phyloP scores from a whole-genome alignment of 1,284 basidiomycete genomes.

The Inonotus hispidus region DNA sequence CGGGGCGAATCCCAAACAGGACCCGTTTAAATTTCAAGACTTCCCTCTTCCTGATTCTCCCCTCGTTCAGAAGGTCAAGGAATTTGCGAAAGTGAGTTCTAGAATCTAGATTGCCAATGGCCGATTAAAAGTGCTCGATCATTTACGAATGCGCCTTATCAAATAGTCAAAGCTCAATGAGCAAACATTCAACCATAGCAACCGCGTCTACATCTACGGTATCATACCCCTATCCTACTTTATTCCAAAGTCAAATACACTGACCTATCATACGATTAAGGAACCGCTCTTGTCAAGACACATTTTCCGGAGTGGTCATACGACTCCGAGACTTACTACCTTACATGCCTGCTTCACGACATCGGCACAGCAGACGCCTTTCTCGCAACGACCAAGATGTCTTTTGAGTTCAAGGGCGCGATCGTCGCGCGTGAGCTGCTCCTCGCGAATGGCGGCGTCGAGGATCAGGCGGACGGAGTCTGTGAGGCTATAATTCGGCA shows the following conservation, averaged over 20 bases:
- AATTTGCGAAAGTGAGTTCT: conserved; percentile 36
- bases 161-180: conserved; percentile 41
- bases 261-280: conserved; percentile 18
- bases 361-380: conserved; percentile 49
- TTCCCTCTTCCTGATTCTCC: conserved; percentile 41
- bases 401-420: conserved; percentile 56
- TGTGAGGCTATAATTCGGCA: conserved; percentile 55
- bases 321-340: conserved; percentile 46
- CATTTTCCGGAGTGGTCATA: conserved; percentile 45
- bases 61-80: conserved; percentile 36
- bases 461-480: conserved; percentile 51
- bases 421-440: conserved; percentile 50
- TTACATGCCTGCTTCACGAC: conserved; percentile 50
- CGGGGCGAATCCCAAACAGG: conserved; percentile 42
- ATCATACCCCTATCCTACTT: conserved; percentile 2
- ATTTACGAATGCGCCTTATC: not conserved
- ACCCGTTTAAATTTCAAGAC: conserved; percentile 35
- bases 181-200: conserved; percentile 46
- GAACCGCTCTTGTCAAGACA: conserved; percentile 41
- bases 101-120: no score
- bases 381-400: conserved; percentile 48
- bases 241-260: not conserved
- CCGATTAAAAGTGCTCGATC: not conserved
- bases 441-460: conserved; percentile 36
- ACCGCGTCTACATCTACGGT: conserved; percentile 49